Conservation (phyloP, 2,329 filamentous ascomycete species). For the Fusarium sp. region DNA sequence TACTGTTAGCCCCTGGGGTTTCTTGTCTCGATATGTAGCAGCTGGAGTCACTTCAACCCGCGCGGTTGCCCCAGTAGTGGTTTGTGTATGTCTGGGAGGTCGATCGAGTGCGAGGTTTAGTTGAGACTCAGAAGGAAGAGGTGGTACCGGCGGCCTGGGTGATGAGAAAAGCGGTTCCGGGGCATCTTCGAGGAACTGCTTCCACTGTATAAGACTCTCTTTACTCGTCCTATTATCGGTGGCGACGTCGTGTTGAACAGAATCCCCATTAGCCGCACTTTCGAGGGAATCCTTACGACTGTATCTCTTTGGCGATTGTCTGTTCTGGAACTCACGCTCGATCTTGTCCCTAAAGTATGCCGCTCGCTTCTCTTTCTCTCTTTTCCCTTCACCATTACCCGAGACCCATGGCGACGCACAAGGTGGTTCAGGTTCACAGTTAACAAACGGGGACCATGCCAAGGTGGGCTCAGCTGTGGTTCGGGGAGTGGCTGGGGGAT, state of each 20-base stretch:
- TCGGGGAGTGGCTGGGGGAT: conserved; percentile 20
- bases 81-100: conserved; percentile 4
- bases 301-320: conserved; percentile 2
- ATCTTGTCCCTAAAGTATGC: conserved; percentile 37
- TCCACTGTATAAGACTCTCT: conserved; percentile 37
- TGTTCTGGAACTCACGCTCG: conserved; percentile 15
- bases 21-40: conserved; percentile 36
- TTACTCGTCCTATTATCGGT: conserved; percentile 26
- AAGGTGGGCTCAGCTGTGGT: conserved; percentile 31
- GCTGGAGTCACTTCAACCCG: not conserved
- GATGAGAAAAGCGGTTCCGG: conserved; percentile 37
- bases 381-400: conserved; percentile 25
- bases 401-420: conserved; percentile 36
- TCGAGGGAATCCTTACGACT: conserved; percentile 21
- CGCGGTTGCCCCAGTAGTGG: not conserved
- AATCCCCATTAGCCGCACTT: conserved; percentile 15
- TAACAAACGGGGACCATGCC: conserved; percentile 41
- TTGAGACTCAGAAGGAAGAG: conserved; percentile 33
- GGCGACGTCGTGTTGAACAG: not conserved
- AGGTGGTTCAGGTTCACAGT: conserved; percentile 27
- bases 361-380: conserved; percentile 27
- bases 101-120: conserved; percentile 20
- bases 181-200: conserved; percentile 35
- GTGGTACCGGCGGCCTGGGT: conserved; percentile 39
- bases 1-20: conserved; percentile 37